phyloP scores from a whole-genome alignment of 345 rosid species.

The Brassica carinata region DNA sequence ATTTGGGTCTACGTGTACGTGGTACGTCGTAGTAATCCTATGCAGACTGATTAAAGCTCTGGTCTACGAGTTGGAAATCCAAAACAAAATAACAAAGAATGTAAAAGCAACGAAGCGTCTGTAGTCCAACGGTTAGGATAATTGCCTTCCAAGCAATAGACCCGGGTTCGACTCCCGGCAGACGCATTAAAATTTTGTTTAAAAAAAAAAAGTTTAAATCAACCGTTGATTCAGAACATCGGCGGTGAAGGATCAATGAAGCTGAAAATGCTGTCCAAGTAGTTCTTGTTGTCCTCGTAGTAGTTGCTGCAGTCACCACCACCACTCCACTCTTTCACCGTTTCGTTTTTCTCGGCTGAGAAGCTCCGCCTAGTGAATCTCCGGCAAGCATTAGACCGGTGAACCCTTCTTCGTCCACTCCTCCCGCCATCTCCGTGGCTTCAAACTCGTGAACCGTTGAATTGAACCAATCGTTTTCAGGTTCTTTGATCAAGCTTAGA shows the following conservation, averaged over 20 bases:
- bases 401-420: conserved; percentile 62
- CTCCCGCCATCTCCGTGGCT: conserved; percentile 22
- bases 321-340: conserved; percentile 30
- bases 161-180: conserved; percentile 96
- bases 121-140: conserved; percentile 66
- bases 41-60: background rate
- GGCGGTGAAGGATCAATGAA: conserved; percentile 79
- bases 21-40: background rate
- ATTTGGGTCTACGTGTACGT: background rate
- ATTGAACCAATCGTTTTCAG: conserved; percentile 61
- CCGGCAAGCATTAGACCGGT: conserved; percentile 71
- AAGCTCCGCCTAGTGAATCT: conserved; percentile 39
- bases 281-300: conserved; percentile 84
- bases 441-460: conserved; percentile 34
- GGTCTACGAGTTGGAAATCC: too few species aligned
- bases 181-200: conserved; percentile 41
- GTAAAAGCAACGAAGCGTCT: conserved; percentile 22
- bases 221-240: conserved; percentile 4
- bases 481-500: conserved; percentile 57
- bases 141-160: conserved; percentile 90
- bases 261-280: conserved; percentile 86
- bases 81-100: too few species aligned
- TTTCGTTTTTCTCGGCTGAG: conserved; percentile 29
- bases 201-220: too few species aligned
- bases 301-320: conserved; percentile 43